These are phyloP conservation scores for Pleurotus cornucopiae DNA, from an alignment of 768 basidiomycete species.

Conservation along the genomic window DNA sequence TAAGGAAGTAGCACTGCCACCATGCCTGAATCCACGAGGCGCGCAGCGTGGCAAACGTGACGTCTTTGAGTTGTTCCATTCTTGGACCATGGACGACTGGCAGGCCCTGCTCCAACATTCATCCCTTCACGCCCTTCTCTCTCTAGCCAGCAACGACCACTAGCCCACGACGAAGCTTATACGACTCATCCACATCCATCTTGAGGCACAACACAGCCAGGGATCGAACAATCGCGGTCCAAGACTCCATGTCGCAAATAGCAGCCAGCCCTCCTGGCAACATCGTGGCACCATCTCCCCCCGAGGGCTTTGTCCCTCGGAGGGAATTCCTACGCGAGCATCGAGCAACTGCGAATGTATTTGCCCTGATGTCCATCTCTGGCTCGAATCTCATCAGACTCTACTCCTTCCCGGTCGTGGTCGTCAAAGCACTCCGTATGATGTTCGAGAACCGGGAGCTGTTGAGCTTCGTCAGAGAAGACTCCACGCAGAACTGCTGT, in stretches of 20 bases:
- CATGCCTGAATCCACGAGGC: neutral
- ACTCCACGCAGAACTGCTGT: conserved; percentile 50
- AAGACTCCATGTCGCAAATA: neutral
- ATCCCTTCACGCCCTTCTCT: neutral
- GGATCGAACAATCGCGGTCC: neutral
- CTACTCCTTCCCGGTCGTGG: conserved; percentile 59
- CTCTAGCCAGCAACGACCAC: conserved; percentile 2
- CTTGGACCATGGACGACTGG: neutral
- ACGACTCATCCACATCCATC: neutral
- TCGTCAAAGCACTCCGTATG: conserved; percentile 50
- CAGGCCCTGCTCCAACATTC: conserved; percentile 2
- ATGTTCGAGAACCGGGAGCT: conserved; percentile 46
- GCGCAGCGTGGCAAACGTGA: neutral
- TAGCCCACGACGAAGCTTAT: neutral
- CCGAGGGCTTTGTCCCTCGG: conserved; percentile 57
- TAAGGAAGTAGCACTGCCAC: conserved; percentile 7
- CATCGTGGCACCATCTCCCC: conserved; percentile 27
- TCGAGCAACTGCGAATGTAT: conserved; percentile 46
- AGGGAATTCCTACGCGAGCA: conserved; percentile 70
- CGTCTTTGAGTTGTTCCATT: neutral
- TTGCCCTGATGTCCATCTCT: conserved; percentile 68
- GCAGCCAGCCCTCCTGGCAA: conserved; percentile 7
- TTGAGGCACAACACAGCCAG: too few species aligned
- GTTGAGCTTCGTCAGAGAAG: conserved; percentile 48
- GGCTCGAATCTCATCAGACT: conserved; percentile 61